These are phyloP conservation scores for Xylaria longipes DNA, from an alignment of 495 filamentous ascomycete genomes.

Conservation along the genomic window DNA sequence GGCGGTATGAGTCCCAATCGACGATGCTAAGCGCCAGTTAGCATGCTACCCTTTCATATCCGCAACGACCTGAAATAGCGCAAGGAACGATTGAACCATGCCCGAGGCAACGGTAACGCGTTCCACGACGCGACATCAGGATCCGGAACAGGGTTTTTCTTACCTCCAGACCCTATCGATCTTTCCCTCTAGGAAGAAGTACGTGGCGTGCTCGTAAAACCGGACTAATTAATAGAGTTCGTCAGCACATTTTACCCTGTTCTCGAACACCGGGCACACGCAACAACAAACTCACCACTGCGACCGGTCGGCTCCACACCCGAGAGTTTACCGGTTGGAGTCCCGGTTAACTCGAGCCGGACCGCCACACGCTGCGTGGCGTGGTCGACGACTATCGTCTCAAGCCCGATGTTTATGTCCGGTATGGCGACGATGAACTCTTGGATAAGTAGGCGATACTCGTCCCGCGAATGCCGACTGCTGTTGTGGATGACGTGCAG, in stretches of 20 bases:
- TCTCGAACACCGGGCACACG: neutral
- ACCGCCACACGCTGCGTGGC: conserved; percentile 35
- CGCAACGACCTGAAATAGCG: neutral
- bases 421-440: conserved; percentile 35
- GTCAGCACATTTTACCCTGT: neutral
- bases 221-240: conserved; percentile 26
- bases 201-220: conserved; percentile 45
- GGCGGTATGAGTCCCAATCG: conserved; percentile 41
- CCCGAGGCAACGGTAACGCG: neutral
- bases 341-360: conserved; percentile 40
- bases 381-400: conserved; percentile 37
- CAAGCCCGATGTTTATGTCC: conserved; percentile 34
- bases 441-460: conserved; percentile 40
- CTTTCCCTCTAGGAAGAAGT: conserved; percentile 43
- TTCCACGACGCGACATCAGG: neutral
- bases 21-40: conserved; percentile 30
- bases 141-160: neutral
- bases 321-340: conserved; percentile 28
- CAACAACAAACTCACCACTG: conserved; percentile 3
- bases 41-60: neutral
- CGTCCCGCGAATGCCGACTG: conserved; percentile 28
- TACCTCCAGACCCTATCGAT: conserved; percentile 42
- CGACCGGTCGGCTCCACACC: conserved; percentile 33
- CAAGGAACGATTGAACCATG: neutral
- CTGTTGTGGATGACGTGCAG: conserved; percentile 37